Base-by-base conservation (phyloP, 2,329 filamentous ascomycete species). In the Paracorniculantispora psalliotae region DNA sequence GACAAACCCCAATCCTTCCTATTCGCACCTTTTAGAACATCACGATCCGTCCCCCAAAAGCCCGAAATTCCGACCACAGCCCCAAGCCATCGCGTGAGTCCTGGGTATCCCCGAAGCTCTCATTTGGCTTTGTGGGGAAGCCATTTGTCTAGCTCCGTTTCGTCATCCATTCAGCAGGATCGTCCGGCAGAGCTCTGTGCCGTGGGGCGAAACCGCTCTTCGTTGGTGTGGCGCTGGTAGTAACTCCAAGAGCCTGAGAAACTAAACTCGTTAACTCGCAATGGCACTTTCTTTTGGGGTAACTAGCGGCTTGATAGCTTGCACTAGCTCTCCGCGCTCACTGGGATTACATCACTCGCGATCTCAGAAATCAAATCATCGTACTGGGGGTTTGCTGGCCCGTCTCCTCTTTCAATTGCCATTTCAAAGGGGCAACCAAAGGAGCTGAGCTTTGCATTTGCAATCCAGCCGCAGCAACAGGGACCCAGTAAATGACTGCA, bases 281-380 rank as follows among this genome's bases (percentile, higher is more conserved):
- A 15, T 44, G 15, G 13, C 7, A 19, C 25, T n/a, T 28, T 30
- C 15, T 49, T 15, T 19, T 28, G 13, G 25, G 6, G 13, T 6
- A 28, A n/a, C 12, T 28, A 28, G 13, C 15, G 15, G 44, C 23
- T 30, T 30, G 28, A 8, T 46, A 23, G 37, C 51, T 13, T 25
- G 15, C 5, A 2, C 26, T 47, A 10, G 35, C 37, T 17, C 10
- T 30, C 15, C 21, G 17, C 49, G 19, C 50, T 50, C 15, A 35
- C 46, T 23, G 10, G 10, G 26, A 35, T 55, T 57, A 28, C 55
- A 51, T 50, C 55, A 58, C 55, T 26, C 23, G 21, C 25, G 55
- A 58, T 58, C 55, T 51, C 17, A n/a, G 8, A 58, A 13, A 44
- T 52, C 37, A 58, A 58, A 58, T 46, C 47, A 52, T 52, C 19